A percentile compares a stretch with the other conserved stretches of the same genome.
These are phyloP conservation scores for Venturia carpophila DNA, from an alignment of 2,329 filamentous ascomycete species.

Conservation along the genomic window DNA sequence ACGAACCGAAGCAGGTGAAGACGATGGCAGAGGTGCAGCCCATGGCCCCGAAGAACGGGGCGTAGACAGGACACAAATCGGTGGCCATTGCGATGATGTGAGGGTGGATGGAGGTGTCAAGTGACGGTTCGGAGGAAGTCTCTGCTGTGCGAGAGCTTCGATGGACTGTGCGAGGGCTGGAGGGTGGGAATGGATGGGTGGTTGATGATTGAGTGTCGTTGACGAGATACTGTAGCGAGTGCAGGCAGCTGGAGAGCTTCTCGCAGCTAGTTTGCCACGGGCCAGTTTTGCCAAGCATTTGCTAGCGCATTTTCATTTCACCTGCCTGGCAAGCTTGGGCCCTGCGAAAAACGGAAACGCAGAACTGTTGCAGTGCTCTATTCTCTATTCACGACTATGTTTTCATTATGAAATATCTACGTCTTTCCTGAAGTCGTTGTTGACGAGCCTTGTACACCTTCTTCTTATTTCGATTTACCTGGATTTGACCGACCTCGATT, in stretches of 20 bases:
- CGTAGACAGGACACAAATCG: conserved; percentile 11
- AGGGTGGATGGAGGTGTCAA: neutral
- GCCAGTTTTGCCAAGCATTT: conserved; percentile 6
- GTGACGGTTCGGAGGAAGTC: neutral
- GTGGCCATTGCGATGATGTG: conserved; percentile 2
- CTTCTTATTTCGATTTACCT: too few relatives aligned
- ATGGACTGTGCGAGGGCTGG: neutral
- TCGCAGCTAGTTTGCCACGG: neutral
- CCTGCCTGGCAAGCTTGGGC: neutral
- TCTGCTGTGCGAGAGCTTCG: neutral
- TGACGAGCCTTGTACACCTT: too few relatives aligned
- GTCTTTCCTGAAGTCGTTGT: too few relatives aligned
- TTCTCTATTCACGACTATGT: too few relatives aligned
- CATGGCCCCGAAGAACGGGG: conserved; percentile 92
- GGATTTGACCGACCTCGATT: too few relatives aligned
- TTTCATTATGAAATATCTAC: too few relatives aligned
- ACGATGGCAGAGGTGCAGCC: conserved; percentile 92
- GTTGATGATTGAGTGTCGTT: conserved; percentile 1
- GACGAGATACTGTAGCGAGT: neutral
- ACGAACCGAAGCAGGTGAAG: conserved; percentile 77
- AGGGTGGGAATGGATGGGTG: neutral
- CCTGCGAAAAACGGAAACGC: too few relatives aligned
- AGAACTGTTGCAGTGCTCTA: too few relatives aligned
- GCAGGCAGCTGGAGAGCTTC: neutral
- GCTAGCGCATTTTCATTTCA: neutral